Evolutionary conservation across 306 rosid species (phyloP).

Genomic region (Delonix regia): DNA sequence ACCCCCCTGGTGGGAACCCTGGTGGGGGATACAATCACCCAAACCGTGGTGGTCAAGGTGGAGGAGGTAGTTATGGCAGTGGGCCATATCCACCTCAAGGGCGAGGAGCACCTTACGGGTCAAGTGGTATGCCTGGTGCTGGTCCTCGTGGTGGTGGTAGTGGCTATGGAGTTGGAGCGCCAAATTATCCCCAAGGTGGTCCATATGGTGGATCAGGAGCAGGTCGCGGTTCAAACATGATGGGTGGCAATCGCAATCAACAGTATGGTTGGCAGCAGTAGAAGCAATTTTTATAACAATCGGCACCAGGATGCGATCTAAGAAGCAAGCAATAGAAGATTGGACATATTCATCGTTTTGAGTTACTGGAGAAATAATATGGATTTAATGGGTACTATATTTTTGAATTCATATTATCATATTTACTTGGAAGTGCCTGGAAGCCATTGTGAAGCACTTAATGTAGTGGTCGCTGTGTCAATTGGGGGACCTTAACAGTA

Average conservation of each 20-base stretch:
- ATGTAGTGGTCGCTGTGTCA: not conserved
- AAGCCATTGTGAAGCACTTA: not conserved
- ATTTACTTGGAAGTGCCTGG: not conserved
- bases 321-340: not conserved
- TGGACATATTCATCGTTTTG: conserved; percentile 1
- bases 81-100: conserved; percentile 74
- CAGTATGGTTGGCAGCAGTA: conserved; percentile 36
- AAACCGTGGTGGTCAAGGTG: conserved; percentile 49
- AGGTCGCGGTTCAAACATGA: conserved; percentile 50
- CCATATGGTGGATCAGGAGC: conserved; percentile 60
- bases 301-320: not conserved
- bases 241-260: conserved; percentile 59
- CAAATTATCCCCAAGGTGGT: conserved; percentile 54
- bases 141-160: conserved; percentile 65
- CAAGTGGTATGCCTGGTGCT: conserved; percentile 58
- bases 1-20: conserved; percentile 50
- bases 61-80: conserved; percentile 50
- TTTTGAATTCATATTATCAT: conserved; percentile 8
- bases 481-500: not conserved
- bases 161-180: conserved; percentile 62
- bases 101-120: conserved; percentile 64
- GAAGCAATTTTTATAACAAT: not conserved
- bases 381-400: conserved; percentile 4
- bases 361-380: conserved; percentile 23
- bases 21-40: conserved; percentile 44